phyloP scores from a whole-genome alignment of 2,329 filamentous ascomycete species.

The Lecanicillium sp. region DNA sequence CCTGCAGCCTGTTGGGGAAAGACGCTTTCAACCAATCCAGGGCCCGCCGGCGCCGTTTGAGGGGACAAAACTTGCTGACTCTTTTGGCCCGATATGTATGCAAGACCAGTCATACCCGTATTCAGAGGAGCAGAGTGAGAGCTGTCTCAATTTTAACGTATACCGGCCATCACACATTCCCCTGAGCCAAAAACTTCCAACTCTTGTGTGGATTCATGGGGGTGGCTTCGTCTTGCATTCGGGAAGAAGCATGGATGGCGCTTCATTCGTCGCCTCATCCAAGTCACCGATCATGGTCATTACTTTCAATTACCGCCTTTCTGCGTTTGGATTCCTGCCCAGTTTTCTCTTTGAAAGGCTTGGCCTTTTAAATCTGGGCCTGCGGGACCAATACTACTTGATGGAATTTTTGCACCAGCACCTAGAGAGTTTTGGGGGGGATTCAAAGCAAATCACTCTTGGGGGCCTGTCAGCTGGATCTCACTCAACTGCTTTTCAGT shows the following conservation, averaged over 20 bases:
- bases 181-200: constrained; percentile 25
- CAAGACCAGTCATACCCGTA: constrained; percentile 23
- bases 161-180: constrained; percentile 23
- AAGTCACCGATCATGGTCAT: constrained; percentile 33
- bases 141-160: constrained; percentile 32
- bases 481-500: constrained; percentile 28
- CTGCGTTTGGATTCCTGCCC: constrained; percentile 33
- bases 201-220: constrained; percentile 32
- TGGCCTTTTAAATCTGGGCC: constrained; percentile 39
- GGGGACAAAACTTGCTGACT: constrained; percentile 26
- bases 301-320: constrained; percentile 33
- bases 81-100: constrained; percentile 33
- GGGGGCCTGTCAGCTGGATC: constrained; percentile 46
- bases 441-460: constrained; percentile 42
- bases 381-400: constrained; percentile 43
- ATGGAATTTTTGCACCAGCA: constrained; percentile 45
- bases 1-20: constrained; percentile 28
- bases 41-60: constrained; percentile 29
- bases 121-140: constrained; percentile 20
- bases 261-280: constrained; percentile 21
- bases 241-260: constrained; percentile 10
- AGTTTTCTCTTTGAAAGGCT: constrained; percentile 27
- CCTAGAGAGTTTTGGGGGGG: constrained; percentile 44
- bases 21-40: constrained; percentile 30
- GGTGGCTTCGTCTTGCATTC: constrained; percentile 20